phyloP scores from a whole-genome alignment of 1,284 basidiomycete genomes.

The Rhodotorula sp. region DNA sequence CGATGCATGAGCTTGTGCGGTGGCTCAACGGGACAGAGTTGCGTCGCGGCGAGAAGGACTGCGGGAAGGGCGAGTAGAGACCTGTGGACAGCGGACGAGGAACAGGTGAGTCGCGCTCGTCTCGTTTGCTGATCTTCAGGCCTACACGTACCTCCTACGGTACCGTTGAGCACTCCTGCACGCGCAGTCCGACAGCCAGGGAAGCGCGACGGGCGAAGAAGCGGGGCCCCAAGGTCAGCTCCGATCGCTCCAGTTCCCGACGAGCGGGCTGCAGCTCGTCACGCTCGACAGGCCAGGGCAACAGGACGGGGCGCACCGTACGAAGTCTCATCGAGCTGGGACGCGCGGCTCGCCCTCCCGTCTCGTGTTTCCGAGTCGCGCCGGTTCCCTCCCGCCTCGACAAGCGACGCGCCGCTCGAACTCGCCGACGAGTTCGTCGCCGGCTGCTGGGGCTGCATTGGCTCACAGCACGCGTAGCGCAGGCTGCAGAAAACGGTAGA shows the following conservation, averaged over 20 bases:
- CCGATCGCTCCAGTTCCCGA: neutral
- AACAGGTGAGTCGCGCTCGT: neutral
- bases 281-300: neutral
- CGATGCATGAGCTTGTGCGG: constrained; percentile 21
- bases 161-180: constrained; percentile 18
- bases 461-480: too few relatives aligned
- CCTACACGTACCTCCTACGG: constrained; percentile 5
- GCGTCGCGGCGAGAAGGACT: neutral
- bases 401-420: neutral
- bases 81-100: neutral
- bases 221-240: neutral
- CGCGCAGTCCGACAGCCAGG: neutral
- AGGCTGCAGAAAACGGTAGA: too few relatives aligned
- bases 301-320: constrained; percentile 9
- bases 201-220: too few relatives aligned
- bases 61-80: neutral
- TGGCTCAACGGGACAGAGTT: neutral
- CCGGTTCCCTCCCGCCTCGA: neutral
- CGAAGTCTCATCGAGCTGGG: constrained; percentile 7
- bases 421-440: neutral
- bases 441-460: too few relatives aligned
- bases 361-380: neutral
- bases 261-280: too few relatives aligned
- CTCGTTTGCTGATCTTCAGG: neutral
- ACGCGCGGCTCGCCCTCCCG: neutral